These are phyloP conservation scores for Trichoderma simmonsii DNA, from an alignment of 2,329 filamentous ascomycete genomes.

Conservation along the genomic window DNA sequence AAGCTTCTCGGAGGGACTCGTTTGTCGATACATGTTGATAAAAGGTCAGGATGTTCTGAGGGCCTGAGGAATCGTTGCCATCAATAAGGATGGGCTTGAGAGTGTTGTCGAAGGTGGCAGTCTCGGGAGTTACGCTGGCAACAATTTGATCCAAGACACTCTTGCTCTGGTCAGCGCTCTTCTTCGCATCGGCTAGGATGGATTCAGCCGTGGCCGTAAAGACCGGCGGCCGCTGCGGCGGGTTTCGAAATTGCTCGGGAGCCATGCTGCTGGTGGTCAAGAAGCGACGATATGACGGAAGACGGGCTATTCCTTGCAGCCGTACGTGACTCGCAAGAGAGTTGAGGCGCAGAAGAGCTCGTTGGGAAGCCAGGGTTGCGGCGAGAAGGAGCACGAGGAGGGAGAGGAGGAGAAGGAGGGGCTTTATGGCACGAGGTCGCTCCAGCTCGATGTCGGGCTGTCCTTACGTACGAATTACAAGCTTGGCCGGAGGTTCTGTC, in stretches of 20 bases:
- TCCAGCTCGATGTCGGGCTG: conserved; percentile 25
- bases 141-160: conserved; percentile 65
- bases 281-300: conserved; percentile 31
- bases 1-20: conserved; percentile 67
- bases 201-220: conserved; percentile 72
- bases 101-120: conserved; percentile 54
- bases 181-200: conserved; percentile 65
- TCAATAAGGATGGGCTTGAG: conserved; percentile 67
- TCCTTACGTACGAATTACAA: neutral
- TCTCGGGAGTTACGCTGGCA: conserved; percentile 52
- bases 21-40: conserved; percentile 76
- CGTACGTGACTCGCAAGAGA: conserved; percentile 56
- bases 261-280: conserved; percentile 59
- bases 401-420: conserved; percentile 42
- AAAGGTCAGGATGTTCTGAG: conserved; percentile 68
- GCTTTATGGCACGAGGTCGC: conserved; percentile 27
- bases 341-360: conserved; percentile 56
- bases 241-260: conserved; percentile 64
- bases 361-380: conserved; percentile 66
- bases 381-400: conserved; percentile 55
- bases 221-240: conserved; percentile 72
- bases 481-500: neutral
- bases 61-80: conserved; percentile 62
- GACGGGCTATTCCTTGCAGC: conserved; percentile 33
- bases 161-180: conserved; percentile 61